Evolutionary conservation across 441 rosid species (phyloP).

Genomic region (Arabidopsis lyrata): DNA sequence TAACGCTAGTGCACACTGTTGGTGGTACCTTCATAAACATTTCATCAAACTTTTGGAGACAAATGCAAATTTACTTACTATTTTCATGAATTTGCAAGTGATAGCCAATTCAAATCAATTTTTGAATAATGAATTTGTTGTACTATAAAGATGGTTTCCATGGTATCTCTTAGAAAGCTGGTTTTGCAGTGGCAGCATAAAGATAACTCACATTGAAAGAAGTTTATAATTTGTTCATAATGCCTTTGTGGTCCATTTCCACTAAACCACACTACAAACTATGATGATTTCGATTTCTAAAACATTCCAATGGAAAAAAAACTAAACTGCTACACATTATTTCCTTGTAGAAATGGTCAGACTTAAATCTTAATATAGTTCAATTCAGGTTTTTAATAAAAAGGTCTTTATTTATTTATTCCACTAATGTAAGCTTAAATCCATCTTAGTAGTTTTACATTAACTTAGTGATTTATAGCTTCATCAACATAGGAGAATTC

Average conservation of each 20-base stretch:
- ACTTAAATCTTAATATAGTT: not conserved
- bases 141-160: no score
- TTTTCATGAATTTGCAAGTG: not conserved
- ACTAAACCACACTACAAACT: not conserved
- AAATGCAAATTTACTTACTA: not conserved
- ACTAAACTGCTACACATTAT: no score
- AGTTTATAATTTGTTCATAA: not conserved
- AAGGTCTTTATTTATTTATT: not conserved
- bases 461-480: not conserved
- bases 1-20: no score
- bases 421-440: not conserved
- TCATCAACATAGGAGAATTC: constrained; percentile 20
- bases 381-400: not conserved
- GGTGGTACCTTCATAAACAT: no score
- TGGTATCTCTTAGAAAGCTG: not conserved
- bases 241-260: not conserved
- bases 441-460: constrained; percentile 3
- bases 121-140: not conserved
- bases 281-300: not conserved
- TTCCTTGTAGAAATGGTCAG: not conserved
- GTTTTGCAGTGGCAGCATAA: not conserved
- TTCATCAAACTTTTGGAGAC: no score
- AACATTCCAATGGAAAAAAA: not conserved
- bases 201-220: not conserved
- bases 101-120: not conserved